These are phyloP conservation scores for Platismatia glauca DNA, from an alignment of 495 filamentous ascomycete genomes.

Conservation along the genomic window DNA sequence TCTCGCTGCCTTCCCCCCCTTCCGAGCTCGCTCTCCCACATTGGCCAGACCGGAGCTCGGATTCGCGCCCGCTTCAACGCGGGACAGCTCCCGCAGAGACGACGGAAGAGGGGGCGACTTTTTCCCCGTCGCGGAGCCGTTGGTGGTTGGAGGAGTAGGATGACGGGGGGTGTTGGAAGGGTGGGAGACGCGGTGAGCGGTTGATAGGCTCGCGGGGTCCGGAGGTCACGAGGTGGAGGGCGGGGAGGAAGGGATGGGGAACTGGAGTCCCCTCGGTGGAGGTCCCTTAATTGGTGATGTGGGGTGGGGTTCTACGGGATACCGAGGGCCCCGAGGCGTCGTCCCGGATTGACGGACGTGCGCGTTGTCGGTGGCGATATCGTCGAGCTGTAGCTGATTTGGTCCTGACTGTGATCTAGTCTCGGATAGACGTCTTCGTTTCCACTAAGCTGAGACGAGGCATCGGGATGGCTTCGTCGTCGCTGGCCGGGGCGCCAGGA, in stretches of 20 bases:
- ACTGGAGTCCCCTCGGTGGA: constrained; percentile 35
- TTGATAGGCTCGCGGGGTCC: no score
- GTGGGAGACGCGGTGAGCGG: no score
- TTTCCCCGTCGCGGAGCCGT: no score
- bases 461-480: constrained; percentile 24
- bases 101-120: no score
- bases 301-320: constrained; percentile 42
- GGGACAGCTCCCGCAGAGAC: no score
- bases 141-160: no score
- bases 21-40: no score
- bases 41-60: no score
- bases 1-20: not conserved
- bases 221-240: not conserved
- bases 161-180: no score
- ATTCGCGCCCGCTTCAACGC: no score
- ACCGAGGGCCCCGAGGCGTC: constrained; percentile 32
- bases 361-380: constrained; percentile 29
- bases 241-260: constrained; percentile 36
- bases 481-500: constrained; percentile 32
- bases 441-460: constrained; percentile 14
- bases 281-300: constrained; percentile 40
- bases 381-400: constrained; percentile 40
- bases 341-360: constrained; percentile 25
- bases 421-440: constrained; percentile 29
- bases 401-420: constrained; percentile 43